Base-by-base conservation (phyloP, 2,329 filamentous ascomycete genomes). In the Endocalyx cinctus region DNA sequence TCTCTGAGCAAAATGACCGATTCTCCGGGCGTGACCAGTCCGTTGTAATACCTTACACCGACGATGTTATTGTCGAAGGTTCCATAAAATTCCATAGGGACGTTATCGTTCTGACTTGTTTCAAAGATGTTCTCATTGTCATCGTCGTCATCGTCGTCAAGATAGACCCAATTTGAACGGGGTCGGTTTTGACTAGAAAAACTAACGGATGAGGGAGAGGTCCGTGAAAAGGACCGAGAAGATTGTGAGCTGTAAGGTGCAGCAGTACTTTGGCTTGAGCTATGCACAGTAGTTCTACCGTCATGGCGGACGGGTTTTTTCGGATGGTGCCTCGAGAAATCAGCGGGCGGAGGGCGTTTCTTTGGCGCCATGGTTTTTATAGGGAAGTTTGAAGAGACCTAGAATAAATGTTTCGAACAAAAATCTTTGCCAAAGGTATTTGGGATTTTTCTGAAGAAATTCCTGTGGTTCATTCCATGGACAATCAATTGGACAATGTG, bases 1-100 rank as follows among this genome's bases (percentile, higher is more conserved):
- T 87, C 79, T 38, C 83, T 66, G 25, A 64, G 63, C 29, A 79
- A 53, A 35, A 77, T 51, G 4, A 83, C 72, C 39, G 70, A 67
- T 52, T 84, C 79, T 17, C 74, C 74, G 11, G 64, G 47, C 8
- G 67, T 79, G 11, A 77, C 77, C 40, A 70, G 60, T 4, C 78
- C 78, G 35, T 59, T 57, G 50, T 84, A 83, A 51, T 72, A 55
- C 30, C 52, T 42, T 11, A 58, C 47, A 2, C 77, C 78, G 3
- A 82, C 77, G 31, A 81, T 76, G 35, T 78, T 79, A 13, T 64
- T 66, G 13, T 66, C 59, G 27, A 70, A 53, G 11, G 57, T 61
- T 8, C 70, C 69, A 31, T 75, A 75, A 10, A 72, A 50, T 40
- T 75, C 70, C 11, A 54, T 34, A 13, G 62, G 59, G 2, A 52